Evolutionary conservation across 2,329 filamentous ascomycete genomes (phyloP), one percentile per base, ranked within the genome.

Genomic region (Endocalyx cinctus): DNA sequence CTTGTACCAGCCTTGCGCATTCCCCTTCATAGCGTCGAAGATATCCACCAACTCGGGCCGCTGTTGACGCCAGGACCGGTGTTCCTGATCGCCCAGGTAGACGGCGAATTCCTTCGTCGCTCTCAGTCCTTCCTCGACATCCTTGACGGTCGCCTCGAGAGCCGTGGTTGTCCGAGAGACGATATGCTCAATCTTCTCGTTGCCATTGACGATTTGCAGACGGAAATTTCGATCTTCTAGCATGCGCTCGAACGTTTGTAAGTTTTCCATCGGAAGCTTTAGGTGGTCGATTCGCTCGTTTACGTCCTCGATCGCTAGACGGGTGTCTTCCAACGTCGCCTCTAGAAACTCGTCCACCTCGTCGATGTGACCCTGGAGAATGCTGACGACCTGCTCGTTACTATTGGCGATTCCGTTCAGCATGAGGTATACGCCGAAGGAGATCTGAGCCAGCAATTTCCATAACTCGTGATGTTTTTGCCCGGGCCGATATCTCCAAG

Each of bases 331-430:
- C 27, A 87, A 77, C 1, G 87, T 84, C 13, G 84, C 79, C 58
- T 94, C 87, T 20, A 97, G 67, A 52, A 95, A 96, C 50, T 84
- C 82, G 59, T 97, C 92, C 18, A 97, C 78, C 59, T 97, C 90
- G 53, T 95, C 86, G 40, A 97, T 92, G 58, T 97, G 90, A 11
- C 78, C 80, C 54, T 96, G 87, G 35, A 97, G 70, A 33, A 97
- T 97, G 44, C 74, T 80, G 43, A 95, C 82, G 10, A 96, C 90
- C 55, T 94, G 86, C 20, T 79, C 72, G 46, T 94, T 85, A 47
- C 87, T 94, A 60, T 90, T 94, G 33, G 92, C 89, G 57, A 94
- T 77, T 40, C 82, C 80, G 51, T 89, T 82, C 35, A 94, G 77
- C 37, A 97, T 65, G 27, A 97, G 69, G 58, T 96, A 89, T 23